Base-by-base conservation (phyloP, 2,329 filamentous ascomycete species). In the Aureobasidium melanogenum region DNA sequence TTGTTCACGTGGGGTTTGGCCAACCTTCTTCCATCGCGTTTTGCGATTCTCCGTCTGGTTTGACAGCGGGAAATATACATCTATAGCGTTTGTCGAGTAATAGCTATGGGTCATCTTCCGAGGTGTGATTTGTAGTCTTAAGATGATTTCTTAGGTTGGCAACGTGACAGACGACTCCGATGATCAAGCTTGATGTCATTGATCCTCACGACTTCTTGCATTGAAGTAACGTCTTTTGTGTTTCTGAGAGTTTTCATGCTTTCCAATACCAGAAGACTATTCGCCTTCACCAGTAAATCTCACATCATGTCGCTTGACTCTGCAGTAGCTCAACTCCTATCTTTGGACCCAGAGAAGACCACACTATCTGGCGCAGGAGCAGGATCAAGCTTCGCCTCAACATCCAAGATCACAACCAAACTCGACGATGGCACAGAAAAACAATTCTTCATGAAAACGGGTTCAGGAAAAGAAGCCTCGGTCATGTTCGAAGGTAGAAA, bases 391-490 rank as follows among this genome's bases (percentile, higher is more conserved):
- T 78, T 76, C 65, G 79, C 87, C 1, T 85, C 84, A 0, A 89
- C 87, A 0, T 86, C 82, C 62, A 88, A 86, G 70, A 77, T 84
- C 47, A 76, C 74, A 5, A 75, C 75, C 5, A 75, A 71, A 58
- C 68, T 75, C 3, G 65, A 72, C 17, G 75, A 84, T 66, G 83
- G 81, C 32, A 75, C 75, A 46, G 74, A 79, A 1, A 77, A 76
- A 65, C 74, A 77, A 22, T 91, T 82, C 68, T 93, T 92, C 71
- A 82, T 92, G 73, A 92, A 93, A 74, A 89, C 81, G 0, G 86
- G 85, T 0, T 74, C 72, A 5, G 87, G 86, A 0, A 69, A 75
- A 2, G 80, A 82, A 19, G 82, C 87, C 0, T 80, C 83, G 50
- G 65, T 80, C 38, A 92, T 92, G 88, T 91, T 92, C 69, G 75